Conservation (phyloP, 1,139 yeast species). For the Scheffersomyces quercinus region DNA sequence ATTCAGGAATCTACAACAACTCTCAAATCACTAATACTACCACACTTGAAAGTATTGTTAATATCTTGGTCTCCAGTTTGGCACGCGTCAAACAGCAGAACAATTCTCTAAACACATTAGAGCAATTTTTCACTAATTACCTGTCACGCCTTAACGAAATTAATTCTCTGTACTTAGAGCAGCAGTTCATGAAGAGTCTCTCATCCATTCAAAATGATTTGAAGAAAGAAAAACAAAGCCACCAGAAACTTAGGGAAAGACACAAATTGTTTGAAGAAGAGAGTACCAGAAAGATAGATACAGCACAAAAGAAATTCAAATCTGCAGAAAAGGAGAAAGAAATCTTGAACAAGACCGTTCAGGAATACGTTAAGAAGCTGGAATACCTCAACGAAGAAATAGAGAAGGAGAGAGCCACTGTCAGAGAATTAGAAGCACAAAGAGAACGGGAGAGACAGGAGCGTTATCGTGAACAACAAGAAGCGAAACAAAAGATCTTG, state of each 20-base stretch:
- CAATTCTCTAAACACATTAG: constrained; percentile 30
- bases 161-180: constrained; percentile 27
- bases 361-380: constrained; percentile 2
- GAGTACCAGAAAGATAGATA: constrained; percentile 15
- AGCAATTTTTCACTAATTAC: constrained; percentile 32
- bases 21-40: constrained; percentile 59
- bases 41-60: constrained; percentile 45
- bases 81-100: constrained; percentile 41
- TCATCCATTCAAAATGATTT: constrained; percentile 22
- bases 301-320: constrained; percentile 17
- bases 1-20: constrained; percentile 65
- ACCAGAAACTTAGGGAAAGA: constrained; percentile 21
- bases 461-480: neutral
- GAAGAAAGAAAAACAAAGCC: constrained; percentile 17
- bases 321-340: constrained; percentile 6
- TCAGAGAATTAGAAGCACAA: neutral
- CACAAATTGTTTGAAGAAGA: constrained; percentile 21
- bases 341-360: constrained; percentile 8
- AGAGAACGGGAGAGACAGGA: neutral
- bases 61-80: constrained; percentile 27
- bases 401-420: constrained; percentile 4
- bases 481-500: neutral
- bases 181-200: constrained; percentile 22
- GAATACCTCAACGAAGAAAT: neutral
- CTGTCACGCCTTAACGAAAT: constrained; percentile 27